phyloP scores from a whole-genome alignment of 805 yeast genomes.

The Pichia paraexigua region DNA sequence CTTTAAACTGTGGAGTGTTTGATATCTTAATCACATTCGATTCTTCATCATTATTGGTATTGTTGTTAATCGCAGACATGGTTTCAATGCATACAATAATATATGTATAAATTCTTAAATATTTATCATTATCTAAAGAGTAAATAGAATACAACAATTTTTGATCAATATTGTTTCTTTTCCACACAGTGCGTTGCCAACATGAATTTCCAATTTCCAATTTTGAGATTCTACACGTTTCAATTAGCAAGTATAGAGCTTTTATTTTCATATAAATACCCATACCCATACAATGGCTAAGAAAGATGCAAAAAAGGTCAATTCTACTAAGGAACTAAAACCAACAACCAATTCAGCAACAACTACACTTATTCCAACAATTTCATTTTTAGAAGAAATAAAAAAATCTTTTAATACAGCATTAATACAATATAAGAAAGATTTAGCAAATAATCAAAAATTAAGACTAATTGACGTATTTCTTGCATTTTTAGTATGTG shows the following conservation, averaged over 20 bases:
- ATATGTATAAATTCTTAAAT: no score
- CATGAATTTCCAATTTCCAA: not conserved
- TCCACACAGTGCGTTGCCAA: not conserved
- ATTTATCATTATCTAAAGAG: no score
- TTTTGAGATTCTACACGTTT: not conserved
- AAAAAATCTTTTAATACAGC: conserved; percentile 5
- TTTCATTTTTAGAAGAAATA: conserved; percentile 4
- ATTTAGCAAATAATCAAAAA: conserved; percentile 29
- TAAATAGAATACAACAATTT: no score
- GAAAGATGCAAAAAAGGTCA: not conserved
- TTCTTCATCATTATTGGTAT: not conserved
- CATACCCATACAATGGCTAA: conserved; percentile 1
- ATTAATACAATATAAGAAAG: conserved; percentile 11
- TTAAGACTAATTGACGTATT: conserved; percentile 70
- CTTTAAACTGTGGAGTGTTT: conserved; percentile 43
- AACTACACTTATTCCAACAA: not conserved
- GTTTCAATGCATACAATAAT: not conserved
- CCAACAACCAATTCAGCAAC: not conserved
- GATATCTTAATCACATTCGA: not conserved
- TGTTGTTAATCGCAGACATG: not conserved
- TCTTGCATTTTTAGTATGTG: conserved; percentile 59
- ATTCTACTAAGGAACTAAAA: not conserved
- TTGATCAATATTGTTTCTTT: no score
- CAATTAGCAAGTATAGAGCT: not conserved
- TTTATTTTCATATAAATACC: no score